Conservation (phyloP, 805 yeast species). For the Metschnikowia koreensis region DNA sequence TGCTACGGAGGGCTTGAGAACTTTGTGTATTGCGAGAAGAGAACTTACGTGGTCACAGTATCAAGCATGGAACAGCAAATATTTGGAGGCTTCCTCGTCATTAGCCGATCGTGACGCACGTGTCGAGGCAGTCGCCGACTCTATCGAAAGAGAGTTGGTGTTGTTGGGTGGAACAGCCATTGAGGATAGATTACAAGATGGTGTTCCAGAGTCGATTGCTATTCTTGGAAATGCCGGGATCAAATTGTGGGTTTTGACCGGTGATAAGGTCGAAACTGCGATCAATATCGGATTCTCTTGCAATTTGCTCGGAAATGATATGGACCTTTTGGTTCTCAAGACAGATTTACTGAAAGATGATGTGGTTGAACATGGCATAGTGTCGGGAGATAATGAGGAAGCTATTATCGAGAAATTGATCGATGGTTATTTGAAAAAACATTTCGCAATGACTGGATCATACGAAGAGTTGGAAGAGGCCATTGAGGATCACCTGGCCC, state of each 20-base stretch:
- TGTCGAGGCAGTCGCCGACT: conserved; percentile 73
- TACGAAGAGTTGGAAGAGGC: conserved; percentile 54
- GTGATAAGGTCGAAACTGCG: conserved; percentile 89
- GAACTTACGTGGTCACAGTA: conserved; percentile 64
- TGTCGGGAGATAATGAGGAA: conserved; percentile 17
- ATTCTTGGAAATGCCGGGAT: conserved; percentile 73
- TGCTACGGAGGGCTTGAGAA: conserved; percentile 82
- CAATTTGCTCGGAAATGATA: conserved; percentile 69
- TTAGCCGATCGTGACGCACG: conserved; percentile 62
- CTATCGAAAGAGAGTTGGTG: conserved; percentile 62
- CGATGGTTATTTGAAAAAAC: conserved; percentile 49
- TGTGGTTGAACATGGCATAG: conserved; percentile 19
- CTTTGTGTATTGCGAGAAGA: conserved; percentile 74
- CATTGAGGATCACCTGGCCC: conserved; percentile 61
- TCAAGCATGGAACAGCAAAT: conserved; percentile 58
- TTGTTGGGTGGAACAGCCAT: conserved; percentile 83
- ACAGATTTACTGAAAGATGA: conserved; percentile 30
- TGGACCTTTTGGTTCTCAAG: conserved; percentile 67
- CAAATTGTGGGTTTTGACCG: conserved; percentile 82
- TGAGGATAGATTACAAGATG: conserved; percentile 81
- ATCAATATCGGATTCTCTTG: conserved; percentile 85
- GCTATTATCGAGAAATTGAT: conserved; percentile 49
- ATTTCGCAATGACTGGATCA: conserved; percentile 61
- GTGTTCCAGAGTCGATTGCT: conserved; percentile 80
- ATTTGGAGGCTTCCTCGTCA: conserved; percentile 65